Percentiles rank a stretch among this genome's conserved stretches.
Evolutionary conservation across 1,284 basidiomycete species (phyloP).

Genomic region (Marasmius fiardii): DNA sequence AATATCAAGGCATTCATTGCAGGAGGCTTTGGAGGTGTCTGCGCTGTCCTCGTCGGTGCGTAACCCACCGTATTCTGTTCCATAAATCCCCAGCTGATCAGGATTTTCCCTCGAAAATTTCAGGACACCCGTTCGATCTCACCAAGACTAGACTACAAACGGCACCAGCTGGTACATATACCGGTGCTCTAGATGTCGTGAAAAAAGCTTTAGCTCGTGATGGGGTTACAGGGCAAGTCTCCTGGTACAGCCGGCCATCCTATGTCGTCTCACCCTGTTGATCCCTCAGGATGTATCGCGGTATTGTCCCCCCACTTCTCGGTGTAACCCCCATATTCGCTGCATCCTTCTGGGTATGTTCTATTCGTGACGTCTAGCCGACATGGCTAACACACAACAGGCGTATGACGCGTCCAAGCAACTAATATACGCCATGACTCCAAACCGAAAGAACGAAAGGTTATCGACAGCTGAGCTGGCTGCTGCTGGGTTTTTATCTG

Average conservation of each 20-base stretch:
- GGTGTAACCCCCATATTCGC: conserved; percentile 99
- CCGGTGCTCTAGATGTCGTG: conserved; percentile 91
- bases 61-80: conserved; percentile 17
- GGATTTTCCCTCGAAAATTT: neutral
- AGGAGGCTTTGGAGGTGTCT: conserved; percentile 89
- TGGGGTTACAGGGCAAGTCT: conserved; percentile 79
- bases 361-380: neutral
- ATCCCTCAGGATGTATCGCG: conserved; percentile 80
- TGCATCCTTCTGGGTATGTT: conserved; percentile 91
- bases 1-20: conserved; percentile 83
- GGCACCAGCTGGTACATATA: conserved; percentile 87
- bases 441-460: conserved; percentile 59
- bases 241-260: neutral
- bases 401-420: conserved; percentile 95
- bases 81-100: neutral
- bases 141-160: conserved; percentile 97
- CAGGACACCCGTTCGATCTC: conserved; percentile 96
- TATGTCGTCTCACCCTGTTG: neutral
- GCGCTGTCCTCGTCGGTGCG: conserved; percentile 86
- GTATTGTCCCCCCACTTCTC: conserved; percentile 93
- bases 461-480: conserved; percentile 87
- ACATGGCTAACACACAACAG: conserved; percentile 34
- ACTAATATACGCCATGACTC: conserved; percentile 73
- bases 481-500: conserved; percentile 91
- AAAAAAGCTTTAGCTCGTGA: conserved; percentile 87